Base-by-base conservation (phyloP, 2,329 filamentous ascomycete genomes). In the Coniochaeta hoffmannii region DNA sequence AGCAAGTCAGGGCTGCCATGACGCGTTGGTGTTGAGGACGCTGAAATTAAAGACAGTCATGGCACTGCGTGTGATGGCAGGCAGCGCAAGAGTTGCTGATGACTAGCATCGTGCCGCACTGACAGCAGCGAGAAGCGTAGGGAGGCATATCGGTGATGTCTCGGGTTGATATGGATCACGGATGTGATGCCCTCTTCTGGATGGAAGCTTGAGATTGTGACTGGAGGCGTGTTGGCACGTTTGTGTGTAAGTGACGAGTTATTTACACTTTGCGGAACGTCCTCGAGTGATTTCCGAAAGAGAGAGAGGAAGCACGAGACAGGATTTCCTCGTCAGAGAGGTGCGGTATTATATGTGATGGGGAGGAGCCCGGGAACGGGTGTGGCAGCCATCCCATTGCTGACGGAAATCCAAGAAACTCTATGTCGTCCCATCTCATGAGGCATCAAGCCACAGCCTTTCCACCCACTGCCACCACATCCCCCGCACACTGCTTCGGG, bases 41-140 rank as follows among this genome's bases (percentile, higher is more conserved):
- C 3, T 17, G 1, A 8, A 28, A 26, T 46, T 28, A 46, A 22
- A 46, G 41, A 22, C 78, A 81, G 57, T 74, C 66, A 57, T 61
- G 64, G 74, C 78, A 81, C 64, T 79, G 74, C 61, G 71, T 67
- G 70, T 81, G 78, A 53, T 71, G 69, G 65, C 78, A 81, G 63
- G 71, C 69, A 58, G 68, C 71, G 73, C 78, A 81, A 53, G 71
- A 75, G 66, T 70, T 77, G 75, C 76, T 80, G 70, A 81, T 81
- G 71, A 80, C 78, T 62, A 81, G 78, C 69, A 80, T 77, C 69
- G 73, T 69, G 62, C 75, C 75, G 70, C 78, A 81, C 64, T 78
- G 68, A 74, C 78, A 80, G 75, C 78, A 81, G 69, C 78, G 77
- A 62, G 76, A 74, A 62, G 73, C 61, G 55, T 64, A 76, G 62